These are phyloP conservation scores for Sclerotinia sclerotiorum DNA, from an alignment of 2,329 filamentous ascomycete genomes.

Conservation along the genomic window DNA sequence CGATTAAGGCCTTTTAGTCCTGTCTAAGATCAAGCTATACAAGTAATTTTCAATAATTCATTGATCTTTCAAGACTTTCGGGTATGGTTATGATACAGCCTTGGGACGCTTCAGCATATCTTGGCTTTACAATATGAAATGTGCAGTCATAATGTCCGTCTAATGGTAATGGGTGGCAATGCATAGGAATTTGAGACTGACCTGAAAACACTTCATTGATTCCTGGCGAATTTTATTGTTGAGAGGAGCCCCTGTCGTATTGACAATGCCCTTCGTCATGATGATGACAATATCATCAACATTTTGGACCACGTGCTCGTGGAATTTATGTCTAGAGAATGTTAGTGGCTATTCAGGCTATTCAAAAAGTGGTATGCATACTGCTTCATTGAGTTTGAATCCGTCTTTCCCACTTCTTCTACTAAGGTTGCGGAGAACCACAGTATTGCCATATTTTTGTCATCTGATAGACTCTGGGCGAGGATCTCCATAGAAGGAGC, in stretches of 20 bases:
- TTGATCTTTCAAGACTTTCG: background rate
- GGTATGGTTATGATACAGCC: background rate
- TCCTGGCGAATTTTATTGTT: slow-evolving; percentile 51
- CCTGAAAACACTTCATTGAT: slow-evolving; percentile 61
- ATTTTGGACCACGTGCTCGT: slow-evolving; percentile 53
- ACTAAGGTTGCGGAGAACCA: slow-evolving; percentile 66
- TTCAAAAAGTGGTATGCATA: slow-evolving; percentile 38
- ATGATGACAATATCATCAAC: slow-evolving; percentile 51
- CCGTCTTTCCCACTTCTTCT: slow-evolving; percentile 67
- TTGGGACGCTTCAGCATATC: slow-evolving; percentile 11
- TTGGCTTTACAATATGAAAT: background rate
- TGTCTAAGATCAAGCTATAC: background rate
- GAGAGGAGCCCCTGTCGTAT: slow-evolving; percentile 42
- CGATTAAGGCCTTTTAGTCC: background rate
- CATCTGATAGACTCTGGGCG: slow-evolving; percentile 48
- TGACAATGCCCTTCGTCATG: slow-evolving; percentile 45
- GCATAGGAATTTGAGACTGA: slow-evolving; percentile 37
- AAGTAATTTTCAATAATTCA: background rate
- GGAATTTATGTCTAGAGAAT: slow-evolving; percentile 44
- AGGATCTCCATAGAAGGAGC: slow-evolving; percentile 48
- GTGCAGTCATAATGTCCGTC: background rate
- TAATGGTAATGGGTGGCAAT: background rate
- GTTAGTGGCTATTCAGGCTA: slow-evolving; percentile 22
- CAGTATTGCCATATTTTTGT: slow-evolving; percentile 57
- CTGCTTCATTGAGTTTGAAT: slow-evolving; percentile 60